Conservation (phyloP, 306 rosid genomes). For the Arachis stenosperma region DNA sequence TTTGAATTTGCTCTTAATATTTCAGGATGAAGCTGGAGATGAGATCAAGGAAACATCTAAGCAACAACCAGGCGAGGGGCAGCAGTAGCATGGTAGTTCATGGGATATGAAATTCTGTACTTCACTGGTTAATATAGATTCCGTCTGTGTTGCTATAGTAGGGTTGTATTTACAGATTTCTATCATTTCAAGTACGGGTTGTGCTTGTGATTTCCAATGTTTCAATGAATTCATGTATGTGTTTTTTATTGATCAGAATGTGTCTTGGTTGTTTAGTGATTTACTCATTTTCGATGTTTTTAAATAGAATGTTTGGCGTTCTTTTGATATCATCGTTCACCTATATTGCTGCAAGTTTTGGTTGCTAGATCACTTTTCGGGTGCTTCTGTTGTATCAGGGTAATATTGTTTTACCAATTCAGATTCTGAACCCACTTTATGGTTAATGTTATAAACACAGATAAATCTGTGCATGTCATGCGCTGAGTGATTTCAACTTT, state of each 20-base stretch:
- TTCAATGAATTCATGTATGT: conserved; percentile 47
- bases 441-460: not conserved
- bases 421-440: not conserved
- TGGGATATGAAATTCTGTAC: conserved; percentile 51
- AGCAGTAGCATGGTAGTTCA: conserved; percentile 46
- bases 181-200: conserved; percentile 40
- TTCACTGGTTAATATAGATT: conserved; percentile 45
- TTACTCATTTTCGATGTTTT: conserved; percentile 19
- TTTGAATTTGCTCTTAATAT: conserved; percentile 3
- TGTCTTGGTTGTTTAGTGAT: conserved; percentile 46
- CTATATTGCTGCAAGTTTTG: not conserved
- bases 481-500: not conserved
- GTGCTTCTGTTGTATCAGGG: not conserved
- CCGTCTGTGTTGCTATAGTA: conserved; percentile 52
- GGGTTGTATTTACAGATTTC: conserved; percentile 47
- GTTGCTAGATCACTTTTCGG: conserved; percentile 8
- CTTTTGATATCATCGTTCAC: conserved; percentile 23
- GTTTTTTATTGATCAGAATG: conserved; percentile 52
- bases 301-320: conserved; percentile 9
- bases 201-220: conserved; percentile 47
- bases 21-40: conserved; percentile 90
- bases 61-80: conserved; percentile 67
- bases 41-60: conserved; percentile 94
- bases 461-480: not conserved
- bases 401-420: not conserved